Evolutionary conservation across 495 filamentous ascomycete genomes (phyloP), one percentile per base, ranked within the genome.

Genomic region (Neurospora africana): DNA sequence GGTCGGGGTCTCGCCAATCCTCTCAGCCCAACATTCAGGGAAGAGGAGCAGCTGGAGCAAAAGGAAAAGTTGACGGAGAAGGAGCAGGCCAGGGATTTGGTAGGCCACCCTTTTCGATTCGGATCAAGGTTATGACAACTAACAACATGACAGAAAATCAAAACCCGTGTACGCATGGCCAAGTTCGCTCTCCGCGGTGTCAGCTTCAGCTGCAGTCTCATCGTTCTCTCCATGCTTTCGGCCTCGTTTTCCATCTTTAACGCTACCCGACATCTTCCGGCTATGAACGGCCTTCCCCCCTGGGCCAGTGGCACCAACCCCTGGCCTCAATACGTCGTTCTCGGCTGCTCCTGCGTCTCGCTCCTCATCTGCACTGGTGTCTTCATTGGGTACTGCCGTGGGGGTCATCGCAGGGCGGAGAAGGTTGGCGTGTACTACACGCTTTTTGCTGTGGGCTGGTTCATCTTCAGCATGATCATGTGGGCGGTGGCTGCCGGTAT

Each of bases 181-280:
- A 99, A 99, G 84, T 90, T 98, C 73, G 88, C 96, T 74, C 90
- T 99, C 38, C 91, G 95, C 74, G 89, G 92, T 70, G 90, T 97
- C 81, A 98, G 94, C 86, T 98, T 98, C 82, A 92, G 91, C 82
- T 99, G 95, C 86, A 93, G 91, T 84, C 86, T 97, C 69, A 98
- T 99, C 77, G 92, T 99, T 73, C 86, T 99, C 67, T 84, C 93
- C 70, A 92, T 99, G 83, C 83, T 99, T 68, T 88, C 90, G 5
- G 86, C 92, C 21, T 94, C 92, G 6, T 91, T 99, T 81, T 83
- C 88, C 73, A 92, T 98, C 79, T 99, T 99, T 86, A 91, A 93
- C 76, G 86, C 93, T 19, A 97, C 95, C 36, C 91, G 86, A 75
- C 33, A 77, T 47, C 84, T 98, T 1, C 88, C 95, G 39, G 75